Conservation (phyloP, 2,329 filamentous ascomycete genomes). For the Boeremia exigua region DNA sequence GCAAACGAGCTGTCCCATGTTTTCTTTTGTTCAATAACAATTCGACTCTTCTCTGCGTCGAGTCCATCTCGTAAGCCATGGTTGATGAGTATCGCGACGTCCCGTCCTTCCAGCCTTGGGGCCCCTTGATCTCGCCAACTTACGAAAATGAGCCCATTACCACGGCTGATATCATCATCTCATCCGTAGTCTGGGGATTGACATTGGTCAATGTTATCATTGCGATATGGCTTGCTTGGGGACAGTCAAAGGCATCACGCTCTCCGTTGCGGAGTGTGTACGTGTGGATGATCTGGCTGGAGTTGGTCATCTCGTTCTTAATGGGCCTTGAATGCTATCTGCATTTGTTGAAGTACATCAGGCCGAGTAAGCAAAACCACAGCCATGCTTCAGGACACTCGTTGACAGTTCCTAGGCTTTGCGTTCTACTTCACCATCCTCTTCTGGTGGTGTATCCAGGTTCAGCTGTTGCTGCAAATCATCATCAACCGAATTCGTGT, state of each 20-base stretch:
- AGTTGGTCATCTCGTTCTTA: constrained; percentile 51
- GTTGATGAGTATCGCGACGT: constrained; percentile 23
- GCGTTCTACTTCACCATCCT: constrained; percentile 44
- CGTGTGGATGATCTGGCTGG: constrained; percentile 58
- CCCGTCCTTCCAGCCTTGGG: constrained; percentile 32
- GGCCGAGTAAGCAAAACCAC: constrained; percentile 33
- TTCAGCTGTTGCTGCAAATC: constrained; percentile 49
- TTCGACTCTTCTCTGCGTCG: not conserved
- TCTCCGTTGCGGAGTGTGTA: constrained; percentile 49
- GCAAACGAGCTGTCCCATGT: not conserved
- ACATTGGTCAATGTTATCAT: constrained; percentile 36
- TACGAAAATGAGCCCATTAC: constrained; percentile 39
- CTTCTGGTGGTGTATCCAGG: constrained; percentile 49
- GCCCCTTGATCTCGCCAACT: constrained; percentile 30
- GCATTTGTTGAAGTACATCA: constrained; percentile 42
- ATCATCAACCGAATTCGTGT: constrained; percentile 51
- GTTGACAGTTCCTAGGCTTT: constrained; percentile 34
- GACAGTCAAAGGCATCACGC: constrained; percentile 35
- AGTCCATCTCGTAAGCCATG: constrained; percentile 18
- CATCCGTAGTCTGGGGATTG: constrained; percentile 37
- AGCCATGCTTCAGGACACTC: not conserved
- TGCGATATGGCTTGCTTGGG: constrained; percentile 43
- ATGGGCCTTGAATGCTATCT: constrained; percentile 52
- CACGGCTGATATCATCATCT: constrained; percentile 39
- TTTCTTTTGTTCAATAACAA: constrained; percentile 1